These are phyloP conservation scores for Serendipita indica DNA, from an alignment of 768 basidiomycete genomes.

Conservation along the genomic window DNA sequence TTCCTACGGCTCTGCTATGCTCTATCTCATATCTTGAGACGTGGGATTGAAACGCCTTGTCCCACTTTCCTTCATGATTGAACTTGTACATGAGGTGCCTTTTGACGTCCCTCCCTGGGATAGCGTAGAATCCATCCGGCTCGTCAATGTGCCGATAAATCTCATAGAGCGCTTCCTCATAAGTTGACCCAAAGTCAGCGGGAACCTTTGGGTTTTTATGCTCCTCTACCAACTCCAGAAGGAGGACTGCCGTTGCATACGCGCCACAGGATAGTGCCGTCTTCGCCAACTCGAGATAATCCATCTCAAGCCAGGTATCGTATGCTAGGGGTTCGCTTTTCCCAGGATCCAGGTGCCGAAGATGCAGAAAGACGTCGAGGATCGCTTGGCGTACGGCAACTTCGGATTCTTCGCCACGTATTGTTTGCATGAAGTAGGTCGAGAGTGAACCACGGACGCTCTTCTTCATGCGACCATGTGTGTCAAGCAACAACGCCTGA, in stretches of 20 bases:
- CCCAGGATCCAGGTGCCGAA: conserved; percentile 47
- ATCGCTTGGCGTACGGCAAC: conserved; percentile 39
- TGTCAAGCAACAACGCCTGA: conserved; percentile 30
- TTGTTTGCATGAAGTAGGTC: conserved; percentile 41
- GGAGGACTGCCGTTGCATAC: conserved; percentile 80
- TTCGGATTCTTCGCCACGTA: conserved; percentile 28
- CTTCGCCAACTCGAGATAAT: conserved; percentile 53
- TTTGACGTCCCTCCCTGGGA: conserved; percentile 61
- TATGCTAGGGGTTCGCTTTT: conserved; percentile 31
- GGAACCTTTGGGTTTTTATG: conserved; percentile 30
- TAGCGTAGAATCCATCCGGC: conserved; percentile 96
- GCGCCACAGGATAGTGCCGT: conserved; percentile 66
- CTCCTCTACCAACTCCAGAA: conserved; percentile 58
- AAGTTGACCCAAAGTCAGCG: conserved; percentile 12
- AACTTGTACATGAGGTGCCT: conserved; percentile 71
- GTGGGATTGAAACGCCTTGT: conserved; percentile 78
- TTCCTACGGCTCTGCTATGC: conserved; percentile 25
- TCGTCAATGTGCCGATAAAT: conserved; percentile 95
- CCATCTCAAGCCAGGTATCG: conserved; percentile 70
- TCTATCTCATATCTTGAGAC: conserved; percentile 69
- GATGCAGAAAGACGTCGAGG: conserved; percentile 63
- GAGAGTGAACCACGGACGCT: conserved; percentile 24
- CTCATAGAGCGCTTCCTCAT: conserved; percentile 57
- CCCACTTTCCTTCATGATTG: conserved; percentile 88
- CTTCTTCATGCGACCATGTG: conserved; percentile 19